phyloP scores from a whole-genome alignment of 768 basidiomycete genomes.

The Amyloporia xantha region DNA sequence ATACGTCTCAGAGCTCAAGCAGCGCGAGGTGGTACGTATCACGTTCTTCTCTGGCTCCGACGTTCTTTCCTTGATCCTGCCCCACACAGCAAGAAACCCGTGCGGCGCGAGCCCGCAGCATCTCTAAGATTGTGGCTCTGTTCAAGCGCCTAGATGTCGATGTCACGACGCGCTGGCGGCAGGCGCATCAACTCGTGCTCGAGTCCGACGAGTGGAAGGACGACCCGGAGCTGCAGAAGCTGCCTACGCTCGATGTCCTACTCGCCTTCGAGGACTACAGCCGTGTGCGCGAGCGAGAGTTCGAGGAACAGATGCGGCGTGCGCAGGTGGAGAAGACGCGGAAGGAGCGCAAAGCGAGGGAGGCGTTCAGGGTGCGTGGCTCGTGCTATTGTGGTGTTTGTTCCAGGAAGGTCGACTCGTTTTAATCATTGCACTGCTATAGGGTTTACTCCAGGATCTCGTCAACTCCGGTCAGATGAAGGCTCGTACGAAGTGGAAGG shows the following conservation, averaged over 20 bases:
- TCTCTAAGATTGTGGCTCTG: slow-evolving; percentile 74
- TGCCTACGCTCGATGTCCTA: slow-evolving; percentile 89
- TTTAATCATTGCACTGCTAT: not conserved
- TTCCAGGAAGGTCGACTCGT: not conserved
- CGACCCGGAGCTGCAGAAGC: slow-evolving; percentile 70
- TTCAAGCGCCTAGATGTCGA: slow-evolving; percentile 88
- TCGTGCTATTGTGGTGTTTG: not conserved
- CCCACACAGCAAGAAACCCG: slow-evolving; percentile 65
- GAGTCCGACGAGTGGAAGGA: slow-evolving; percentile 74
- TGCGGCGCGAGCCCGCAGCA: slow-evolving; percentile 68
- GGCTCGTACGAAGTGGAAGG: slow-evolving; percentile 88
- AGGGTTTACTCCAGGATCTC: slow-evolving; percentile 73
- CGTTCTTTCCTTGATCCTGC: not conserved
- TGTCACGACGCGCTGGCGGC: slow-evolving; percentile 90
- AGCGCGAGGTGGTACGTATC: slow-evolving; percentile 76
- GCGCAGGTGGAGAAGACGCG: slow-evolving; percentile 78
- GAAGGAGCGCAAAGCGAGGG: slow-evolving; percentile 82
- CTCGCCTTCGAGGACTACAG: slow-evolving; percentile 94
- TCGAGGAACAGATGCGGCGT: slow-evolving; percentile 79
- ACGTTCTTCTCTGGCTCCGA: slow-evolving; percentile 7
- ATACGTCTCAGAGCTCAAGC: slow-evolving; percentile 79
- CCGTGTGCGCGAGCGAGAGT: slow-evolving; percentile 82
- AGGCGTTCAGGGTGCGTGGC: slow-evolving; percentile 80
- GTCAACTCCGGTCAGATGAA: slow-evolving; percentile 59
- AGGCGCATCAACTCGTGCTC: slow-evolving; percentile 69